Evolutionary conservation across 768 basidiomycete species (phyloP), one percentile per base, ranked within the genome.

Genomic region (Epithele typhae): DNA sequence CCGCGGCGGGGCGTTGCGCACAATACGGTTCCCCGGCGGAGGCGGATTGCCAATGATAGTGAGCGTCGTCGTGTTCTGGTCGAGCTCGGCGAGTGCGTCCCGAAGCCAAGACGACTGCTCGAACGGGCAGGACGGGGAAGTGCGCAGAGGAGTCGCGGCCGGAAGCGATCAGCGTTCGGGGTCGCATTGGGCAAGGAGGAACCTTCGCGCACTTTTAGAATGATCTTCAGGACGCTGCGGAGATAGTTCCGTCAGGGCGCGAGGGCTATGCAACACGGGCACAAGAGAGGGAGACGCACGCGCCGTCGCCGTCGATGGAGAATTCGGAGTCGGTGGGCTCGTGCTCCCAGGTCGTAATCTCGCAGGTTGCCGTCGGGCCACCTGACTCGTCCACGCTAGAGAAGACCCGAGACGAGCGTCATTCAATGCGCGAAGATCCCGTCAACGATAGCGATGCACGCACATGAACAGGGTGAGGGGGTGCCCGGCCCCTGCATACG

Each of bases 71-170:
- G 85, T 91, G 0, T 91, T 87, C 15, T 91, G 79, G 55, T 97
- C 93, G 12, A 99, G 74, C 60, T 97, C 95, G 10, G 84, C 82
- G 12, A 97, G 76, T 0, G 94, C 92, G 49, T 96, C 92, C 35
- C 89, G 82, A 25, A 98, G 83, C 90, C 92, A 94, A 5, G 87
- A 93, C 3, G 94, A 95, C 79, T 77, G 22, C 19, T 0, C 10
- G 18, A 17, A 8, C 17, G 19, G 12, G 37, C n/a, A 12, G 19
- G 25, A 9, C 11, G 8, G 30, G 6, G 22, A 27, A 34, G 23
- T 22, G 4, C 5, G 17, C 23, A 14, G 12, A 4, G 19, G 50
- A 14, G 27, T 30, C 14, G 27, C 7, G 27, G 8, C 27, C 14
- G 27, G 27, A 14, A 7, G 27, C 27, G 27, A 30, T n/a, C n/a